Evolutionary conservation across 2,329 filamentous ascomycete species (phyloP).

Genomic region (Phyllachora maydis): DNA sequence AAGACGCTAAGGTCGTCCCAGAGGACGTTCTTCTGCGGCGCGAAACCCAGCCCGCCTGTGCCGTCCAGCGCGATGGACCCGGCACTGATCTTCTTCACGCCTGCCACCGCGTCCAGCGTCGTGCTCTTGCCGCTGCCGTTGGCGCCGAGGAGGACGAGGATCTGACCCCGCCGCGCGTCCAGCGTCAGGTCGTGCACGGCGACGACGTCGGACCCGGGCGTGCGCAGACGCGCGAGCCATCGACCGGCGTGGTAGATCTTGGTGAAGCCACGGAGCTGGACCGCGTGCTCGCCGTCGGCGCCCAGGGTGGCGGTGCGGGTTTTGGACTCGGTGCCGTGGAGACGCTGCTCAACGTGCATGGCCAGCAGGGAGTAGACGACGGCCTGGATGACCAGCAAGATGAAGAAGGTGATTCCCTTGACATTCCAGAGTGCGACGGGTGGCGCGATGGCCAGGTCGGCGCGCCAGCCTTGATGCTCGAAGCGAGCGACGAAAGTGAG

Average conservation of each 20-base stretch:
- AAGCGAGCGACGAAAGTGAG: conserved; percentile 59
- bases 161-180: conserved; percentile 36
- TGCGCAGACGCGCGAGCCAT: conserved; percentile 10
- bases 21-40: conserved; percentile 47
- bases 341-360: conserved; percentile 10
- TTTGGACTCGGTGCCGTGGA: conserved; percentile 14
- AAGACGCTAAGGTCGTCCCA: conserved; percentile 45
- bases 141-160: conserved; percentile 45
- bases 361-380: conserved; percentile 12
- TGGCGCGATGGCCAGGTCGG: conserved; percentile 39
- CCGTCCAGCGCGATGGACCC: conserved; percentile 38
- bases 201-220: conserved; percentile 9
- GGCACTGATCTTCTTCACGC: conserved; percentile 36
- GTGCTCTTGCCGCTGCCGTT: conserved; percentile 56
- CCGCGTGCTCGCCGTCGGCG: conserved; percentile 1
- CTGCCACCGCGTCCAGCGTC: conserved; percentile 45
- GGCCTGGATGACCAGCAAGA: conserved; percentile 12
- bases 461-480: conserved; percentile 37
- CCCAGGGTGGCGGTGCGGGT: conserved; percentile 6
- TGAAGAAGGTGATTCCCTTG: conserved; percentile 23
- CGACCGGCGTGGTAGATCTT: conserved; percentile 13
- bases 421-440: conserved; percentile 46
- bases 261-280: conserved; percentile 8
- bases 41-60: conserved; percentile 19
- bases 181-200: conserved; percentile 43